Conservation (phyloP, 1,284 basidiomycete genomes). For the Rhodotorula mucilaginosa region DNA sequence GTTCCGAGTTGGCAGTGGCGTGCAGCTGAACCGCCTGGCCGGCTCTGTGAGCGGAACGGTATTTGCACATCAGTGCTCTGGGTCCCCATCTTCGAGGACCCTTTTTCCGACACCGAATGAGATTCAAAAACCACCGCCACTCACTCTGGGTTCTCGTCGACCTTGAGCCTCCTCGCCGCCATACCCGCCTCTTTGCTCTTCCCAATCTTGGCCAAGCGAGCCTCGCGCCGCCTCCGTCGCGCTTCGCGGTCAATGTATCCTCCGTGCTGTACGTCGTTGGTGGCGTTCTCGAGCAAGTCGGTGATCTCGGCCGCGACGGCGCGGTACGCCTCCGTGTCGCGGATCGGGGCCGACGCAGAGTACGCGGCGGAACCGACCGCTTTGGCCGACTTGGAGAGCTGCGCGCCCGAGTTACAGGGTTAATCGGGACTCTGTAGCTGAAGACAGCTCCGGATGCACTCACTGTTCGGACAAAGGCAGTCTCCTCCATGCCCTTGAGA, state of each 20-base stretch:
- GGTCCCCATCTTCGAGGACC: neutral
- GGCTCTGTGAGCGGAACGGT: conserved; percentile 57
- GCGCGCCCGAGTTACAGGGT: neutral
- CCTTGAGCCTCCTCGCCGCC: conserved; percentile 51
- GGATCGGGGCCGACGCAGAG: conserved; percentile 83
- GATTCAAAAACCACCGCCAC: conserved; percentile 46
- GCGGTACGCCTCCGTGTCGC: conserved; percentile 94
- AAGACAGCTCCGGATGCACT: conserved; percentile 39
- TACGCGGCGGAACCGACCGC: conserved; percentile 49
- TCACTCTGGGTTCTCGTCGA: conserved; percentile 74
- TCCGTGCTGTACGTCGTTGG: conserved; percentile 77
- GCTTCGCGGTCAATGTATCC: conserved; percentile 92
- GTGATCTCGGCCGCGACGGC: conserved; percentile 80
- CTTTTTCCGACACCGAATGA: neutral
- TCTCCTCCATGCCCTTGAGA: conserved; percentile 87
- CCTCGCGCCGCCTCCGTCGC: conserved; percentile 69
- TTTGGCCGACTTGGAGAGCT: conserved; percentile 27
- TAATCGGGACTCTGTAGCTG: neutral
- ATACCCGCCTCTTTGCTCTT: conserved; percentile 56
- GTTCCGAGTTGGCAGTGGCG: conserved; percentile 70
- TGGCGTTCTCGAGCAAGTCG: conserved; percentile 91
- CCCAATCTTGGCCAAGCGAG: conserved; percentile 77
- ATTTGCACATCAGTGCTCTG: neutral
- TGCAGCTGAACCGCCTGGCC: conserved; percentile 79
- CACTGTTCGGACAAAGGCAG: conserved; percentile 81